These are phyloP conservation scores for Irpex sp. DNA, from an alignment of 1,284 basidiomycete genomes.

Conservation along the genomic window DNA sequence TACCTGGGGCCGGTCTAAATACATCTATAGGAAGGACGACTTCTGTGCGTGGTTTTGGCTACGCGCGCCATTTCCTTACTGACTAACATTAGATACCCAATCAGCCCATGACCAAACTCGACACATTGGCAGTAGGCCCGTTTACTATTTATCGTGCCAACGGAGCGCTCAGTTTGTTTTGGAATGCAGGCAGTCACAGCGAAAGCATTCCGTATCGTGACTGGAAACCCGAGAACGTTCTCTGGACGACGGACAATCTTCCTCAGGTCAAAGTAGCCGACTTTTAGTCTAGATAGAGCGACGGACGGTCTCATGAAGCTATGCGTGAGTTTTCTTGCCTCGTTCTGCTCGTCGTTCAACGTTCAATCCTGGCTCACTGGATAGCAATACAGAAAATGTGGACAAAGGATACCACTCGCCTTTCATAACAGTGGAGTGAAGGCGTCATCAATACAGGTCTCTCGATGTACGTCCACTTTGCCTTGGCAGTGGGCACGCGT, in stretches of 20 bases:
- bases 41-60: slow-evolving; percentile 44
- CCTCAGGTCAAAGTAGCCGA: slow-evolving; percentile 84
- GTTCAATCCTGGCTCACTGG: neutral
- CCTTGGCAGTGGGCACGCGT: no score
- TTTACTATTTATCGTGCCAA: neutral
- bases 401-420: slow-evolving; percentile 78
- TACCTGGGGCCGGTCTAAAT: slow-evolving; percentile 90
- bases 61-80: slow-evolving; percentile 1
- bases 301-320: slow-evolving; percentile 74
- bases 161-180: slow-evolving; percentile 4
- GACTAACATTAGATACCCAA: slow-evolving; percentile 2
- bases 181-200: slow-evolving; percentile 62
- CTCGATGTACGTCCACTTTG: no score
- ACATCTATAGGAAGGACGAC: slow-evolving; percentile 58
- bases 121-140: slow-evolving; percentile 60
- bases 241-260: slow-evolving; percentile 62
- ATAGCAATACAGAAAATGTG: slow-evolving; percentile 70
- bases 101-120: slow-evolving; percentile 59
- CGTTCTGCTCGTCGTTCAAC: slow-evolving; percentile 19
- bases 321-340: no score
- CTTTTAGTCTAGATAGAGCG: slow-evolving; percentile 90
- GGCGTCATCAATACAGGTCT: no score
- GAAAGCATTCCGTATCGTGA: slow-evolving; percentile 85
- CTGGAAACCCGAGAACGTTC: slow-evolving; percentile 88
- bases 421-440: slow-evolving; percentile 89